A percentile compares a stretch with the other conserved stretches of the same genome.
These are phyloP conservation scores for Fragaria ananassa DNA, from an alignment of 306 rosid genomes.

Conservation along the genomic window DNA sequence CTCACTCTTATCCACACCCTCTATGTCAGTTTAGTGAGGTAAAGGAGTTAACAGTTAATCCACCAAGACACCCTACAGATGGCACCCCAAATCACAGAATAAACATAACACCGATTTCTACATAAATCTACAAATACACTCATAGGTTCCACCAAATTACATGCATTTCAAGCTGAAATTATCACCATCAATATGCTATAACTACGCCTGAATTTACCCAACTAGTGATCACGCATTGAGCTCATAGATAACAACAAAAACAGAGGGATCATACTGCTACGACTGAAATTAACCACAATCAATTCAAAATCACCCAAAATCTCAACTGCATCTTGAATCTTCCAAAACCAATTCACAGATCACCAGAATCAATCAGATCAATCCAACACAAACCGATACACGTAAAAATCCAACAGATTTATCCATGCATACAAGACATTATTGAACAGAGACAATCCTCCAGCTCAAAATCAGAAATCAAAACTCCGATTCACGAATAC, in stretches of 20 bases:
- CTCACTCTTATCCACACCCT: no score
- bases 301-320: background rate
- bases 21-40: background rate
- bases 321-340: background rate
- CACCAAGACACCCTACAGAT: background rate
- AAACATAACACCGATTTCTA: background rate
- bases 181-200: background rate
- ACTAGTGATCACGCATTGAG: background rate
- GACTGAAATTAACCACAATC: background rate
- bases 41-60: background rate
- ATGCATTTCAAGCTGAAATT: background rate
- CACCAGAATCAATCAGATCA: background rate
- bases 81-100: background rate
- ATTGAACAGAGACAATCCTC: background rate
- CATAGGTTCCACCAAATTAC: no score
- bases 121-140: no score
- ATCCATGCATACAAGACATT: background rate
- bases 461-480: background rate
- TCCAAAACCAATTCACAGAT: background rate
- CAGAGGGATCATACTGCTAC: background rate
- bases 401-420: background rate
- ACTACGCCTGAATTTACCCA: background rate
- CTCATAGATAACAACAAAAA: background rate
- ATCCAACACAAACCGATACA: background rate
- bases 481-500: background rate